Evolutionary conservation across 345 rosid species (phyloP).

Genomic region (Dimocarpus longan): DNA sequence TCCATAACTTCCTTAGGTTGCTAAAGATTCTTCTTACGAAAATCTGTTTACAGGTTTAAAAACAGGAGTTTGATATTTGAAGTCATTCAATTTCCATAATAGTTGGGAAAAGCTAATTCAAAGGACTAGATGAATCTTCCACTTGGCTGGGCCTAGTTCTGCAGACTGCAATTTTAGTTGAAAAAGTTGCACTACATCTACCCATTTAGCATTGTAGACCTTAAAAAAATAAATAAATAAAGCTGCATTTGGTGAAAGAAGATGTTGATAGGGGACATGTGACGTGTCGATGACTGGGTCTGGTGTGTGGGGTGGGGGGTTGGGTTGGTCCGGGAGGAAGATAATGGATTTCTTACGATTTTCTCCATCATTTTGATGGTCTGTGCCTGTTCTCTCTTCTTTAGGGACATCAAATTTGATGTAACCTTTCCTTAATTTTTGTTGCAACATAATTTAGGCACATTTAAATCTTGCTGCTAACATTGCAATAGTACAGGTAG

Average conservation of each 20-base stretch:
- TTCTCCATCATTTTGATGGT: slow-evolving; percentile 13
- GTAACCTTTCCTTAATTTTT: slow-evolving; percentile 14
- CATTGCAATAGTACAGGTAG: neutral
- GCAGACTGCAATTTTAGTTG: no score
- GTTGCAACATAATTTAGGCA: neutral
- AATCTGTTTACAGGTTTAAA: neutral
- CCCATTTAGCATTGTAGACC: no score
- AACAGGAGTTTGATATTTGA: neutral
- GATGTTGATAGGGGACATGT: neutral
- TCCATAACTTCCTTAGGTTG: neutral
- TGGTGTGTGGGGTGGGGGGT: no score
- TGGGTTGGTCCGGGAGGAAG: no score
- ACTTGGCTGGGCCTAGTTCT: neutral
- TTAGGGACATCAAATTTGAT: neutral
- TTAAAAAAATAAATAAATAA: no score
- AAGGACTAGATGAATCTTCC: neutral
- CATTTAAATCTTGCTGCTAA: neutral
- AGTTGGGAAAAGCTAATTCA: no score
- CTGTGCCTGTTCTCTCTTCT: slow-evolving; percentile 14
- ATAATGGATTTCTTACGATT: slow-evolving; percentile 14
- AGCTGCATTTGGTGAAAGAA: neutral
- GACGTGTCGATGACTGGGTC: neutral
- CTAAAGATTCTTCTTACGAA: slow-evolving; percentile 15
- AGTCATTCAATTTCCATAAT: neutral
- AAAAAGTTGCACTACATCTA: no score